A percentile compares a stretch with the other conserved stretches of the same genome.
Evolutionary conservation across 2,329 filamentous ascomycete species (phyloP).

Genomic region (Ceratocystis cacaofunesta): DNA sequence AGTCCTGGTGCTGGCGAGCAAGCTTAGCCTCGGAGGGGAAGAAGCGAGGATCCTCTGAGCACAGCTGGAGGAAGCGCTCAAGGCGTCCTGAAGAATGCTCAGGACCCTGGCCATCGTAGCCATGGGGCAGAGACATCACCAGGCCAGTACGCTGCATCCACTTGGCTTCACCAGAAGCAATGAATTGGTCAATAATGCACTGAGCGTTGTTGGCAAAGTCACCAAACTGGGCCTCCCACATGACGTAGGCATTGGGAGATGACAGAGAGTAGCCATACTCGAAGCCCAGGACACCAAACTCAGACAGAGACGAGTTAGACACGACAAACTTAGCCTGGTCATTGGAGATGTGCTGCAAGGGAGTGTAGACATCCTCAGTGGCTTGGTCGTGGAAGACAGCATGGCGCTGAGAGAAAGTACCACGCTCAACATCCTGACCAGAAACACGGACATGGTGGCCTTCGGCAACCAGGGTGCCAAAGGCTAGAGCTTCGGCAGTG

Average conservation of each 20-base stretch:
- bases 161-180: constrained; percentile 93
- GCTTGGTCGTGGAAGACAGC: constrained; percentile 96
- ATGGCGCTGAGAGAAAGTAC: constrained; percentile 97
- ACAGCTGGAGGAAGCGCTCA: constrained; percentile 92
- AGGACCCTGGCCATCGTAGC: constrained; percentile 94
- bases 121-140: constrained; percentile 90
- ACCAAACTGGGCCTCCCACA: constrained; percentile 99
- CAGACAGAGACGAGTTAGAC: constrained; percentile 76
- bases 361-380: constrained; percentile 82
- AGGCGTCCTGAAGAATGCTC: constrained; percentile 96
- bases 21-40: constrained; percentile 83
- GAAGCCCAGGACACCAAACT: constrained; percentile 69
- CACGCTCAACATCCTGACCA: constrained; percentile 97
- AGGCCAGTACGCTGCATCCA: constrained; percentile 97
- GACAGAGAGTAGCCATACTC: constrained; percentile 98
- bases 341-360: constrained; percentile 73
- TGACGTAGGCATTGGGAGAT: constrained; percentile 89
- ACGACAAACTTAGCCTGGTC: constrained; percentile 95
- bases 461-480: constrained; percentile 78
- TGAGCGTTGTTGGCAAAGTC: constrained; percentile 99
- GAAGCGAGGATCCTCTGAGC: constrained; percentile 89
- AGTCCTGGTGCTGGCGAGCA: constrained; percentile 94
- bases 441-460: constrained; percentile 96
- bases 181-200: constrained; percentile 97
- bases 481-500: constrained; percentile 88